Conservation (phyloP, 768 basidiomycete genomes). For the Phlegmacium glaucopus region DNA sequence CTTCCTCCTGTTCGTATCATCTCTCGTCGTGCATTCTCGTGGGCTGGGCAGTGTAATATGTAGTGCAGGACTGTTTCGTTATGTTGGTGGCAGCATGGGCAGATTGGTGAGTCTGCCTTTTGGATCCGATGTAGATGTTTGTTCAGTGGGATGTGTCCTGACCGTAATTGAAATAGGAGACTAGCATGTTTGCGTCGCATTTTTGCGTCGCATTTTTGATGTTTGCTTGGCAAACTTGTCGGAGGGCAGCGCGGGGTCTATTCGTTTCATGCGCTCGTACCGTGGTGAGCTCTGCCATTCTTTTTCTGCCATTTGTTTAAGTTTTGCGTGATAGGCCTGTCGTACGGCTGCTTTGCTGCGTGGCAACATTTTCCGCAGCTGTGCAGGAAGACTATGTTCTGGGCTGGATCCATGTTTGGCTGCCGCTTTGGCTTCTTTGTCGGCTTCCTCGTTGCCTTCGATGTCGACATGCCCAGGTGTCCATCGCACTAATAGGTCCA, state of each 20-base stretch:
- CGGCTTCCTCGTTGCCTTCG: conserved; percentile 3
- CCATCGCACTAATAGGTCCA: conserved; percentile 1
- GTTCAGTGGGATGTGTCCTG: conserved; percentile 27
- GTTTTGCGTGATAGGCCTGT: background rate
- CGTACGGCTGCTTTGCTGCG: conserved; percentile 7
- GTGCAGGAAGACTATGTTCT: background rate
- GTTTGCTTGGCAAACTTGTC: conserved; percentile 9
- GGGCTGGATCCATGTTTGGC: background rate
- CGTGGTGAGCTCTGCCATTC: conserved; percentile 3
- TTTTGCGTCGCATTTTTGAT: conserved; percentile 5
- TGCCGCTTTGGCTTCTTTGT: background rate
- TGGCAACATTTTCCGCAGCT: conserved; percentile 1
- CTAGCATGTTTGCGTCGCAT: conserved; percentile 13
- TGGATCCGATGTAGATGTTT: conserved; percentile 22
- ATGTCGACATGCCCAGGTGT: conserved; percentile 1
- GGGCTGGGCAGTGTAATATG: too few relatives aligned
- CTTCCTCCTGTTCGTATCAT: too few relatives aligned
- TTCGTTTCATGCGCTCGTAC: conserved; percentile 8
- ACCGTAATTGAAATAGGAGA: conserved; percentile 27
- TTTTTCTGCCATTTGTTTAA: background rate
- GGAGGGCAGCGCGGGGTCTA: conserved; percentile 9
- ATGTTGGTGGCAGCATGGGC: too few relatives aligned
- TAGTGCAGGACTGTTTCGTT: too few relatives aligned
- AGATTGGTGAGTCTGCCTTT: too few relatives aligned
- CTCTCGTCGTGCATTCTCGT: too few relatives aligned